Base-by-base conservation (phyloP, 805 yeast species). In the Ogataea methanolica region DNA sequence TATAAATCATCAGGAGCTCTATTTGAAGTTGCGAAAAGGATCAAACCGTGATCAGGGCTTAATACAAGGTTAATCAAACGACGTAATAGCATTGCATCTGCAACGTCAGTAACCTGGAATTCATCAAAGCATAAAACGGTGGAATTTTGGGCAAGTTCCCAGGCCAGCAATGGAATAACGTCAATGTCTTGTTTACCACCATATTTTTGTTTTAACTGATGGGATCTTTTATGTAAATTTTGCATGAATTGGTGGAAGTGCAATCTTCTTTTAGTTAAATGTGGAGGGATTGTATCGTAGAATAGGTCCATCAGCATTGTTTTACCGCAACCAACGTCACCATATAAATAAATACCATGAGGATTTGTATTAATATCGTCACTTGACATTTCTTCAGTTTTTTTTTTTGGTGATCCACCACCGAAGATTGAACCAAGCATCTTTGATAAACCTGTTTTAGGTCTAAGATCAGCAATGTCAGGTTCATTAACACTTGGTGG, bases 201-300 rank as follows among this genome's bases (percentile, higher is more conserved):
- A 61, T 85, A 85, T 56, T 79, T 74, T 21, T 65, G 49, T 51
- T 84, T 80, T 41, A 92, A 75, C 57, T 82, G 84, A 65, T 91
- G 97, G 1, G 88, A 78, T 59, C 96, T 74, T 58, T 88, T 88
- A 68, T 94, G 99, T 41, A 94, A 76, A 56, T 82, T 79, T 63
- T 94, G 98, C 97, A 94, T 94, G 66, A 94, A 94, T 57, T 90
- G 96, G 67, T 94, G 99, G 73, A 94, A 94, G 66, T 94, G 99
- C 41, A 92, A 73, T 54, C 99, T 75, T 57, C 74, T 77, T 60
- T 90, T 89, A 12, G 92, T 77, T 49, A 94, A 71, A 61, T 85
- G 88, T 0, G 67, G 44, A 0, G 98, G 97, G 16, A 92, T 77
- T 0, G 96, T 88, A 19, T 79, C 72, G 67, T 91, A 94, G 60